Evolutionary conservation across 495 filamentous ascomycete species (phyloP), one percentile per base, ranked within the genome.

Genomic region (Penicillium maclennaniae): DNA sequence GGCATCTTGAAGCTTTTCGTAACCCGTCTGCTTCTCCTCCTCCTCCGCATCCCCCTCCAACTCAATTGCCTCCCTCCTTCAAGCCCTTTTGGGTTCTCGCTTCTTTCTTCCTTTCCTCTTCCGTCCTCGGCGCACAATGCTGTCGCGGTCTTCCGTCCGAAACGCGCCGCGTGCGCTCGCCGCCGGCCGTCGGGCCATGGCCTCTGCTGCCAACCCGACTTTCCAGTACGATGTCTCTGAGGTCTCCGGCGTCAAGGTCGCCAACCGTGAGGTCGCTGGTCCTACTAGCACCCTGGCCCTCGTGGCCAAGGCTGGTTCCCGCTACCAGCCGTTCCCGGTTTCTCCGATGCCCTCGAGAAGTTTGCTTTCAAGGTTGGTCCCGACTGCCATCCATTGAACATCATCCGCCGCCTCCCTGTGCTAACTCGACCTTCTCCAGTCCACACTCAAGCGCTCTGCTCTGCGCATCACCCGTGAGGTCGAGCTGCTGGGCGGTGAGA

Each of bases 301-400:
- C 58, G 91, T 97, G 67, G 83, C 91, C 44, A 93, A 92, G 72
- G 93, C 89, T 53, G 93, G 93, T 65, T 90, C 91, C 60, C 80
- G 93, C 69, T 97, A 91, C 75, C 83, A 99, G 79, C 80, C 84
- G 41, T 78, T 86, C 53, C 93, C 60, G 93, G 95, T 46, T 83
- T 95, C 67, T 84, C 91, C 50, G 88, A 95, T 59, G 92, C 87
- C 25, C 78, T 99, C 57, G 87, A 93, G 75, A 84, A 88, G 66
- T 97, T 89, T 73, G 91, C 93, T 51, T 99, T 96, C 87, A 92
- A 93, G 87, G 93, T 93, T 69, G 54, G 84, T 78, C 37, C 21
- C 20, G 42, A 27, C 23, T 23, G n/a, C 25, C 43, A 57, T 50
- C 66, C 66, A 69, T 73, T 59, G 56, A 19, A 1, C 41, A 57